phyloP scores from a whole-genome alignment of 2,329 filamentous ascomycete species.

The Aspergillus carbonarius region DNA sequence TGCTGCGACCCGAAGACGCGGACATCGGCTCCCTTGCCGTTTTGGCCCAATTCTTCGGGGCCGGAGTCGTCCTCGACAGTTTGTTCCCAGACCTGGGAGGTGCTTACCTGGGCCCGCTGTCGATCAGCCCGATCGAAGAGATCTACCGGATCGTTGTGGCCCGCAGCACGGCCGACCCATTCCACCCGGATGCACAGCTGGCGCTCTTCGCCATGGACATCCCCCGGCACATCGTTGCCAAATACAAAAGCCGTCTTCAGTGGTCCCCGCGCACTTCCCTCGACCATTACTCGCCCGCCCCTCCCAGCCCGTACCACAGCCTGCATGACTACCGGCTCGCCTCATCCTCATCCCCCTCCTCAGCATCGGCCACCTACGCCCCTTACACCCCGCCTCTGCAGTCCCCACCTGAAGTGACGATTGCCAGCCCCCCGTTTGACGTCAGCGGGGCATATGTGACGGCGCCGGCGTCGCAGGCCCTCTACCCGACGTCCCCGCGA shows the following conservation, averaged over 20 bases:
- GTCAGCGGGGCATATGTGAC: constrained; percentile 34
- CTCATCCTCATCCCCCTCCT: constrained; percentile 40
- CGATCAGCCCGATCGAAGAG: constrained; percentile 78
- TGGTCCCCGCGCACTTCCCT: constrained; percentile 50
- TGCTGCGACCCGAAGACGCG: constrained; percentile 72
- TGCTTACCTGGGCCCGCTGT: constrained; percentile 80
- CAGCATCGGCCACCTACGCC: constrained; percentile 37
- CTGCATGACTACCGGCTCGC: constrained; percentile 32
- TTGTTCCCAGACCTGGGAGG: constrained; percentile 89
- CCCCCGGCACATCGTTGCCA: constrained; percentile 66
- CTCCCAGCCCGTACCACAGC: constrained; percentile 36
- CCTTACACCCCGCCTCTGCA: constrained; percentile 44
- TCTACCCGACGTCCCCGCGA: constrained; percentile 38
- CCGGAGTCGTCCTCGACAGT: constrained; percentile 82
- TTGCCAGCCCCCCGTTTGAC: constrained; percentile 40
- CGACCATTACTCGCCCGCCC: constrained; percentile 38
- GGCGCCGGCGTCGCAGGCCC: constrained; percentile 33
- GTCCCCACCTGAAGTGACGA: constrained; percentile 39
- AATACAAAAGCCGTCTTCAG: constrained; percentile 69
- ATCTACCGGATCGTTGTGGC: constrained; percentile 74
- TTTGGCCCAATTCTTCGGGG: constrained; percentile 87
- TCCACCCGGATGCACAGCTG: constrained; percentile 59
- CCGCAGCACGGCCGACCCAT: constrained; percentile 61
- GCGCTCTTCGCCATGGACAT: constrained; percentile 69
- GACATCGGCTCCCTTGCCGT: constrained; percentile 78